Base-by-base conservation (phyloP, 202 grass and related monocot genomes). In the Elaeis oleifera region DNA sequence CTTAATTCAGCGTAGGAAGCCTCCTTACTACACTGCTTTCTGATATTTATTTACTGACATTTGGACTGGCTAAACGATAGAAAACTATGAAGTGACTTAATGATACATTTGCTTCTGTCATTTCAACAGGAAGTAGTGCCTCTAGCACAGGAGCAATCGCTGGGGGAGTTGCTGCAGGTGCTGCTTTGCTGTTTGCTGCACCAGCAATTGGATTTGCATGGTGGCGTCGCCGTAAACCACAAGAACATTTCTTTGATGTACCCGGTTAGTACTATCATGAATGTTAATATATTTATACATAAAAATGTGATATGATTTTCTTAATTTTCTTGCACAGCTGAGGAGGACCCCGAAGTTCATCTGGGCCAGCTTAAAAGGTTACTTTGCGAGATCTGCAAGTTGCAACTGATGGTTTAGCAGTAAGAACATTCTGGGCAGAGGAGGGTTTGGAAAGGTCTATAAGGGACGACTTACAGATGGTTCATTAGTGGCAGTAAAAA, bases 371-470 rank as follows among this genome's bases (percentile, higher is more conserved):
- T 96, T 59, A 90, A 90, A 69, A 79, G 79, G 57, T 96, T 60
- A 83, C 84, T 3, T 67, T 96, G 50, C 80, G 81, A 54, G 91
- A 96, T 56, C 80, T 96, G 59, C 91, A 90, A 76, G 84, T 90
- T 51, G 91, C 91, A 53, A 88, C 84, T 2, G 87, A 96, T 73
- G 67, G 59, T 67, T 96, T 58, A 96, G 68, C 74, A 89, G 88
- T 50, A 85, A 73, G 82, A 79, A 88, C 32, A 79, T 96, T 63
- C 65, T 96, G 61, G 87, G 91, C 68, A 85, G 84, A 76, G 91
- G 87, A 49, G 87, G 91, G 64, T 96, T 96, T 60, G 91, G 91
- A 74, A 96, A 96, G 74, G 91, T 96, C 59, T 90, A 96, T 53
- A 96, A 90, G 69, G 91, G 91, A 36, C 82, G 87, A 58, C 77